phyloP scores from a whole-genome alignment of 208 protist species.

The Blechomonas ayalai region DNA sequence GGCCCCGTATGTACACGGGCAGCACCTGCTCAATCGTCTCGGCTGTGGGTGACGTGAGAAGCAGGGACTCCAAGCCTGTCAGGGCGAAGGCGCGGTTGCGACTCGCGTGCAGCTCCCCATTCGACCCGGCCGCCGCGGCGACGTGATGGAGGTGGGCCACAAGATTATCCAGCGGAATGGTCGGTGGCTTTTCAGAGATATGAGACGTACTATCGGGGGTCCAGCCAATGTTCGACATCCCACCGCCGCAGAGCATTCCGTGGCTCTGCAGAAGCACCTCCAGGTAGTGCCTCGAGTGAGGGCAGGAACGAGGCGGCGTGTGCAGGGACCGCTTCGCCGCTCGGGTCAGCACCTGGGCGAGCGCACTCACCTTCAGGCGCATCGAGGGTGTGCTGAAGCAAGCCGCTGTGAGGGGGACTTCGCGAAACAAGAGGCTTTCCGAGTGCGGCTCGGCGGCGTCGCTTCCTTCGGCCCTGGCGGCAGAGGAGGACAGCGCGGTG shows the following conservation, averaged over 20 bases:
- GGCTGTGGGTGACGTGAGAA: conserved; percentile 37
- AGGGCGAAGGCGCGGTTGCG: conserved; percentile 35
- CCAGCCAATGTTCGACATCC: conserved; percentile 44
- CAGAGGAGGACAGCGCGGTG: conserved; percentile 5
- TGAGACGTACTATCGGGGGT: conserved; percentile 15
- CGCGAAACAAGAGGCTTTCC: conserved; percentile 19
- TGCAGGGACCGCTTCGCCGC: conserved; percentile 15
- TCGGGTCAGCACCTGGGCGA: conserved; percentile 34
- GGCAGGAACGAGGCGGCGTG: conserved; percentile 5
- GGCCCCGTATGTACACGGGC: conserved; percentile 48
- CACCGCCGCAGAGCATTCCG: conserved; percentile 40
- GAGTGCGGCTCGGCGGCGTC: background rate
- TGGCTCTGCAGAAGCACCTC: conserved; percentile 61
- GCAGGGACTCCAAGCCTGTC: conserved; percentile 44
- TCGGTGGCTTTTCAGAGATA: conserved; percentile 46
- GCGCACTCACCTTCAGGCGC: conserved; percentile 18
- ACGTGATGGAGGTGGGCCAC: conserved; percentile 36
- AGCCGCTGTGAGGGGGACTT: conserved; percentile 10
- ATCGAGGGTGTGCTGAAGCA: conserved; percentile 14
- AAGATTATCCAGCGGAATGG: conserved; percentile 29
- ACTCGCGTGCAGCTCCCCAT: conserved; percentile 8
- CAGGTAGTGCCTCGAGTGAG: conserved; percentile 45
- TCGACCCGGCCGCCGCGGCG: background rate
- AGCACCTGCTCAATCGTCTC: conserved; percentile 52
- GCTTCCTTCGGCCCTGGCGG: background rate